phyloP scores from a whole-genome alignment of 306 rosid genomes.

The Carpinus viminea region DNA sequence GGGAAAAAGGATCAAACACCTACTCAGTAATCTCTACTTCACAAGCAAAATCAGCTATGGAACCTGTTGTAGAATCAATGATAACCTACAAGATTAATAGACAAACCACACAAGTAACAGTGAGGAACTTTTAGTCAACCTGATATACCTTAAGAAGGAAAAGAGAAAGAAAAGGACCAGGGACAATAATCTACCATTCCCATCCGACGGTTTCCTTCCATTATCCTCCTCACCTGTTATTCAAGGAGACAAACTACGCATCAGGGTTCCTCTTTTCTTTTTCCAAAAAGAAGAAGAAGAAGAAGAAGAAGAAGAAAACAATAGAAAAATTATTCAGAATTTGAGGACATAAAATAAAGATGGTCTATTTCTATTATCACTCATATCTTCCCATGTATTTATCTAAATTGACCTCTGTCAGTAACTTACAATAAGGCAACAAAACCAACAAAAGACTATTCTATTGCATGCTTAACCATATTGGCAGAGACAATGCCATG shows the following conservation, averaged over 20 bases:
- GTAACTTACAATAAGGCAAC: not conserved
- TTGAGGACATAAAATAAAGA: not conserved
- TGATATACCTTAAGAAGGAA: constrained; percentile 29
- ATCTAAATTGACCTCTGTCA: not conserved
- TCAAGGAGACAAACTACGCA: not conserved
- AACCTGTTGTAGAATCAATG: constrained; percentile 66
- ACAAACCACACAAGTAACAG: constrained; percentile 34
- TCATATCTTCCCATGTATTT: not conserved
- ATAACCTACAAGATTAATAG: constrained; percentile 60
- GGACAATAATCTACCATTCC: constrained; percentile 83
- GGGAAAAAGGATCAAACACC: constrained; percentile 42
- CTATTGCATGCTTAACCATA: not conserved
- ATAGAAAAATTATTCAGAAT: not conserved
- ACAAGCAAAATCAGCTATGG: constrained; percentile 87
- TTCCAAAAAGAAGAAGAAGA: too few relatives aligned
- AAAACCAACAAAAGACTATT: not conserved
- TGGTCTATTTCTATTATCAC: not conserved
- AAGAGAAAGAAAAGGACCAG: constrained; percentile 31
- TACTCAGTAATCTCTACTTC: constrained; percentile 99
- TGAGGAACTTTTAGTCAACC: constrained; percentile 25
- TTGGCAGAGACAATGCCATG: not conserved
- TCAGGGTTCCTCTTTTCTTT: not conserved
- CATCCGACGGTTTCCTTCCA: constrained; percentile 99
- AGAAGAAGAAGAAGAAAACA: not conserved
- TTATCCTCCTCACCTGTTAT: constrained; percentile 87